A percentile compares a stretch with the other conserved stretches of the same genome.
phyloP scores from a whole-genome alignment of 768 basidiomycete species.

The Mycena capillaripes region DNA sequence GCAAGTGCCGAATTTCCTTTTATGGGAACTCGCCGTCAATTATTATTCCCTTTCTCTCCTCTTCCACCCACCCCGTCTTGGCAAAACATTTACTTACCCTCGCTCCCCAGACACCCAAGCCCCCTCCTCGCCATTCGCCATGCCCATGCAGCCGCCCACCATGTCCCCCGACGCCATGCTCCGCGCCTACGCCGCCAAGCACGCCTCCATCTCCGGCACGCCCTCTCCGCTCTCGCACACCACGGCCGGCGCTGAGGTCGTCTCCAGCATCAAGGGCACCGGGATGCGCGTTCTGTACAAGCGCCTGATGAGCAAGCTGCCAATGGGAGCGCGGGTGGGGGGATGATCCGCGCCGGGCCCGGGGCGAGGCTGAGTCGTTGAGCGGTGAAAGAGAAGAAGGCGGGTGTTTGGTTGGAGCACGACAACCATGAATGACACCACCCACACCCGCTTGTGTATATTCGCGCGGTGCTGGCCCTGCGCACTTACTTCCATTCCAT shows the following conservation, averaged over 20 bases:
- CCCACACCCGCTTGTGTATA: background rate
- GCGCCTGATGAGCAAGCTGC: conserved; percentile 4
- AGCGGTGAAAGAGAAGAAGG: background rate
- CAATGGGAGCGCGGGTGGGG: background rate
- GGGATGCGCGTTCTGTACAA: conserved; percentile 33
- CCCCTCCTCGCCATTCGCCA: conserved; percentile 45
- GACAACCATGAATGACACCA: background rate
- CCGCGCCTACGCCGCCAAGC: conserved; percentile 73
- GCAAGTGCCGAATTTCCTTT: no score
- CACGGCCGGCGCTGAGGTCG: conserved; percentile 20
- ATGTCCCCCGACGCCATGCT: conserved; percentile 83
- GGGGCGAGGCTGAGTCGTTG: background rate
- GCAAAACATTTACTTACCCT: no score
- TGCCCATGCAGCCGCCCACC: conserved; percentile 50
- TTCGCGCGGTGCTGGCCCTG: background rate
- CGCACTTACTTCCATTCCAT: no score
- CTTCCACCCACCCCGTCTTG: no score
- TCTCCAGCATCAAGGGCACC: conserved; percentile 6
- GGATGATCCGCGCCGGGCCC: background rate
- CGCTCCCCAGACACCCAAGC: no score
- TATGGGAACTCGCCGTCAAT: no score
- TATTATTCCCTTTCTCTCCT: background rate
- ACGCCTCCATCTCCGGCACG: conserved; percentile 40
- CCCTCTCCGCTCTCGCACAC: background rate
- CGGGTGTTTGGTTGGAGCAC: background rate